phyloP scores from a whole-genome alignment of 1,284 basidiomycete species.

The Ustilago tritici region DNA sequence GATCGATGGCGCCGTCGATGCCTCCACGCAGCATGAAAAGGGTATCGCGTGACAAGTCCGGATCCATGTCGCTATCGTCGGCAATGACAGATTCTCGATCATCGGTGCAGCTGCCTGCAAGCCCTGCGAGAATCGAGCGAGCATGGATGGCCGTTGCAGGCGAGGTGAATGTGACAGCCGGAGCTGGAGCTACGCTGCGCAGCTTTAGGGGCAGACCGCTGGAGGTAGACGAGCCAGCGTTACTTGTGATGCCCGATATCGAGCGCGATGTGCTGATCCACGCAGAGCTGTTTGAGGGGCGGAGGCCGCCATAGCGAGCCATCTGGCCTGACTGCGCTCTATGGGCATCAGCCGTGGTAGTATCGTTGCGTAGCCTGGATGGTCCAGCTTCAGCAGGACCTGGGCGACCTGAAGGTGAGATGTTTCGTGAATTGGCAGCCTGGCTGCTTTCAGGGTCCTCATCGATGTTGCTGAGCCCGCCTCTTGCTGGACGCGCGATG shows the following conservation, averaged over 20 bases:
- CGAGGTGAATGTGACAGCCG: slow-evolving; percentile 54
- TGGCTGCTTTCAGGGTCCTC: slow-evolving; percentile 40
- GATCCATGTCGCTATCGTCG: slow-evolving; percentile 45
- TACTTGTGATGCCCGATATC: slow-evolving; percentile 10
- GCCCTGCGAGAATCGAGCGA: slow-evolving; percentile 27
- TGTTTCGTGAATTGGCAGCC: slow-evolving; percentile 7
- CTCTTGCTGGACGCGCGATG: slow-evolving; percentile 34
- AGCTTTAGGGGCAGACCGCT: slow-evolving; percentile 39
- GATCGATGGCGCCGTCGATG: slow-evolving; percentile 31
- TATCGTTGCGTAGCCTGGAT: slow-evolving; percentile 10
- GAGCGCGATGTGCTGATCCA: slow-evolving; percentile 28
- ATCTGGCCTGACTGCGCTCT: neutral
- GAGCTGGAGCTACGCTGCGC: slow-evolving; percentile 43
- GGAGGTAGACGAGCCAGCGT: slow-evolving; percentile 3
- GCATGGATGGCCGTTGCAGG: slow-evolving; percentile 49
- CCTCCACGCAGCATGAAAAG: slow-evolving; percentile 35
- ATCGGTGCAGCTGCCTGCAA: slow-evolving; percentile 43
- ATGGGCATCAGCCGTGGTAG: neutral
- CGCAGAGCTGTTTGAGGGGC: slow-evolving; percentile 23
- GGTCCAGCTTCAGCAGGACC: slow-evolving; percentile 16
- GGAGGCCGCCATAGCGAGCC: slow-evolving; percentile 11
- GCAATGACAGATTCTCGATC: slow-evolving; percentile 46
- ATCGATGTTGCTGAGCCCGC: slow-evolving; percentile 45
- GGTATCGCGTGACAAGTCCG: slow-evolving; percentile 44
- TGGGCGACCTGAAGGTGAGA: slow-evolving; percentile 22